phyloP scores from a whole-genome alignment of 139 green algal species.

The Edaphochlamys debaryana region DNA sequence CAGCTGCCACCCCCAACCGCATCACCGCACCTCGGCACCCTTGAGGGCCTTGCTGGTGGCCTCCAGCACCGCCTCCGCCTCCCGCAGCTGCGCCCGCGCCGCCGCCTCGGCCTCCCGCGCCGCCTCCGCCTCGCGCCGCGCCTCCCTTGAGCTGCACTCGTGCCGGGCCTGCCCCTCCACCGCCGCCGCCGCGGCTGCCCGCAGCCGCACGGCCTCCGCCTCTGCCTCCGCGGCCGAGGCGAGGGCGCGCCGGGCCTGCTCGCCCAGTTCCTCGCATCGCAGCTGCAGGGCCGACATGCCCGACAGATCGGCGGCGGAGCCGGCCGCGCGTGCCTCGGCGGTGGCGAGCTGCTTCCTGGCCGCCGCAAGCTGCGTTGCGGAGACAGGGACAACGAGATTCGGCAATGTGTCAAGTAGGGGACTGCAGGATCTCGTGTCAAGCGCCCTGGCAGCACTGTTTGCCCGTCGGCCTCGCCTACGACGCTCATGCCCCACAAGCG shows the following conservation, averaged over 20 bases:
- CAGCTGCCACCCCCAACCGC: too few species aligned
- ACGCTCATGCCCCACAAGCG: too few species aligned
- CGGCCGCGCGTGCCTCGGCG: constrained; percentile 16
- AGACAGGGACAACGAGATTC: too few species aligned
- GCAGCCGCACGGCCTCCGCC: constrained; percentile 1
- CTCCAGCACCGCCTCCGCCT: constrained; percentile 30
- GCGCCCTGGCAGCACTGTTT: too few species aligned
- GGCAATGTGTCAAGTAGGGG: too few species aligned
- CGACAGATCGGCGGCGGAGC: constrained; percentile 34
- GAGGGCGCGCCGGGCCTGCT: constrained; percentile 3
- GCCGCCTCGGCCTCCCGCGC: constrained; percentile 35
- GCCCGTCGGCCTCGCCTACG: too few species aligned
- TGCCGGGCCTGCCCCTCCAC: neutral
- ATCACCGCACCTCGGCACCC: constrained; percentile 32
- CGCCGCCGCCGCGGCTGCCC: neutral
- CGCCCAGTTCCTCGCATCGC: constrained; percentile 19
- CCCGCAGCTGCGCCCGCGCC: constrained; percentile 21
- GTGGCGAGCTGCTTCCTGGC: constrained; percentile 22
- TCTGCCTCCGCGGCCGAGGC: constrained; percentile 18
- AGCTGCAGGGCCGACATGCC: neutral
- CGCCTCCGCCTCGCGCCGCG: constrained; percentile 12
- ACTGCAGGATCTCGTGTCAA: too few species aligned
- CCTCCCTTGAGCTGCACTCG: constrained; percentile 7
- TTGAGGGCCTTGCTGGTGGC: neutral
- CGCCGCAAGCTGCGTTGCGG: constrained; percentile 30